Evolutionary conservation across 2,329 filamentous ascomycete genomes (phyloP).

Genomic region (Colletotrichum navitas): DNA sequence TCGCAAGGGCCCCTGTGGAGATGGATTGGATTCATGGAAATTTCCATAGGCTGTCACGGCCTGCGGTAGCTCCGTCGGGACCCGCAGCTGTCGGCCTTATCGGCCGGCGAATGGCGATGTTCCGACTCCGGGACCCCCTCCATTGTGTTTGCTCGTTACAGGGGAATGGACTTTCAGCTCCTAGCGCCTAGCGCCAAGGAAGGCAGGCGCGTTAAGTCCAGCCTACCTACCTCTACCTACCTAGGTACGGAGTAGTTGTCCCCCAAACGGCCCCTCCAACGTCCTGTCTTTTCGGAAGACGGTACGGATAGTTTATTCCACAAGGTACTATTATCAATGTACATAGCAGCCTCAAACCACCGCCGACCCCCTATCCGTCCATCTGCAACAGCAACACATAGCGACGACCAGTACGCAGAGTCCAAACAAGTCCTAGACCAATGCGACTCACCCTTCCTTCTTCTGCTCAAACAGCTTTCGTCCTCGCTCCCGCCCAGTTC

Average conservation of each 20-base stretch:
- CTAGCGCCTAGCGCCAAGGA: too few species aligned
- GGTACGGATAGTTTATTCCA: too few species aligned
- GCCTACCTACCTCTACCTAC: too few species aligned
- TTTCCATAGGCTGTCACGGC: slow-evolving; percentile 34
- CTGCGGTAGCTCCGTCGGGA: slow-evolving; percentile 42
- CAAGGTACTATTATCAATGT: too few species aligned
- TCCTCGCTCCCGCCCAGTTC: background rate
- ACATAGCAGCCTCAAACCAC: slow-evolving; percentile 16
- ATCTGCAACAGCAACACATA: background rate
- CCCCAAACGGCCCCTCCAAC: too few species aligned
- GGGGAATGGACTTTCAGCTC: background rate
- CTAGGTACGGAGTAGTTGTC: too few species aligned
- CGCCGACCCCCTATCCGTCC: background rate
- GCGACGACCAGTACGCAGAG: background rate
- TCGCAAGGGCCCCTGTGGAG: slow-evolving; percentile 38
- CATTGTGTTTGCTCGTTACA: background rate
- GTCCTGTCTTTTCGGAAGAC: too few species aligned
- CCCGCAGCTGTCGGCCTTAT: slow-evolving; percentile 40
- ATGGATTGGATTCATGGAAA: slow-evolving; percentile 43
- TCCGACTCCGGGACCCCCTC: slow-evolving; percentile 27
- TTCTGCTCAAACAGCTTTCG: background rate
- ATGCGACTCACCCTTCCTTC: background rate
- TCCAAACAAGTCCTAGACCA: background rate
- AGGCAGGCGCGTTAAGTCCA: too few species aligned
- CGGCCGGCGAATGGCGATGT: slow-evolving; percentile 35